Evolutionary conservation across 768 basidiomycete genomes (phyloP).

Genomic region (Amanita polypyramis): DNA sequence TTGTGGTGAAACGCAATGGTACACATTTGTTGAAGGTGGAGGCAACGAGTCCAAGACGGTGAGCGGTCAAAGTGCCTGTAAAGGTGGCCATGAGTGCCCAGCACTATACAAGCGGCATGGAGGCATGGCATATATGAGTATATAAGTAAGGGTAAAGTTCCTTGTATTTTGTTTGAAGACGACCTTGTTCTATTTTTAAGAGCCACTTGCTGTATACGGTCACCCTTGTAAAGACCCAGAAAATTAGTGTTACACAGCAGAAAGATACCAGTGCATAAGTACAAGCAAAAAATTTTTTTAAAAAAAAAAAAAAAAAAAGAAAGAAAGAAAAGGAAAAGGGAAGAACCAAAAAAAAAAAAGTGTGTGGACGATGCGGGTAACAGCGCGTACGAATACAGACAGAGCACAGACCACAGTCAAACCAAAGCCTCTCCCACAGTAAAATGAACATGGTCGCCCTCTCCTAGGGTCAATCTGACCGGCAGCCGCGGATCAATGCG

Average conservation of each 20-base stretch:
- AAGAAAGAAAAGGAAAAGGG: conserved; percentile 4
- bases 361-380: conserved; percentile 4
- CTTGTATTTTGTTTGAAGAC: not conserved
- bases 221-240: not conserved
- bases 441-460: conserved; percentile 73
- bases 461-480: conserved; percentile 69
- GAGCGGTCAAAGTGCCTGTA: not conserved
- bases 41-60: not conserved
- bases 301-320: not conserved
- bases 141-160: no score
- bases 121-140: not conserved
- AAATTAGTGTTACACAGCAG: not conserved
- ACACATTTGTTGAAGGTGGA: conserved; percentile 14
- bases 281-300: not conserved
- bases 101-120: not conserved
- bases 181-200: not conserved
- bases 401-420: conserved; percentile 10
- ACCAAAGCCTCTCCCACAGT: conserved; percentile 36
- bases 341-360: not conserved
- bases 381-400: not conserved
- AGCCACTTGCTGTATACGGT: not conserved
- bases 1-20: conserved; percentile 12
- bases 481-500: conserved; percentile 76
- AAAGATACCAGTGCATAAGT: not conserved
- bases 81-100: not conserved